phyloP scores from a whole-genome alignment of 306 rosid genomes.

The Sophora flavescens region DNA sequence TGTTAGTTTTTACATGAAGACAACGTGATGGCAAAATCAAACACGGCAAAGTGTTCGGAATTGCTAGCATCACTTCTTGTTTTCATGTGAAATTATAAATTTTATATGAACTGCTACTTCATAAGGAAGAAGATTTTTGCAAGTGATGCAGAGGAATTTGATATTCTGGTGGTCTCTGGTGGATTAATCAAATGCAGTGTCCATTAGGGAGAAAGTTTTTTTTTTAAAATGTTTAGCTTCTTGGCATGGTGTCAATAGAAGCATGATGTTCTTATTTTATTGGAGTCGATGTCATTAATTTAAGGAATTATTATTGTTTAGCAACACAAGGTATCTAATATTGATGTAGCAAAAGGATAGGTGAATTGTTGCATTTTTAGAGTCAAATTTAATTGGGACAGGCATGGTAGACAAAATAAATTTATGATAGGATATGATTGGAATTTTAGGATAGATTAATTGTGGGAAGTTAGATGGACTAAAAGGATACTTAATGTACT shows the following conservation, averaged over 20 bases:
- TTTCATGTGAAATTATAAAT: too few relatives aligned
- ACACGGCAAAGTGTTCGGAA: too few relatives aligned
- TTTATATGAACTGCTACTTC: too few relatives aligned
- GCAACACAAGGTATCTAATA: conserved; percentile 13
- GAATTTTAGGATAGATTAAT: conserved; percentile 26
- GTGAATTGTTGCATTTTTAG: neutral
- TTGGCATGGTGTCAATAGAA: neutral
- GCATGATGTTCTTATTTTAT: neutral
- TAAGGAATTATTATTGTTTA: neutral
- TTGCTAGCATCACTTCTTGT: too few relatives aligned
- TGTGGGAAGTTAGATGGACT: conserved; percentile 28
- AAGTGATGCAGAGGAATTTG: too few relatives aligned
- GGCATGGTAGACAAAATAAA: neutral
- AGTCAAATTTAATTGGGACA: neutral
- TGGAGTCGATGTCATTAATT: neutral
- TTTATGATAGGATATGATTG: neutral
- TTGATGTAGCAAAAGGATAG: conserved; percentile 10
- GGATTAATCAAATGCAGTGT: neutral
- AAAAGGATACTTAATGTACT: conserved; percentile 24
- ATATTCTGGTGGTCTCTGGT: too few relatives aligned
- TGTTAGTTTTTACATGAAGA: too few relatives aligned
- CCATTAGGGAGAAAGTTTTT: neutral
- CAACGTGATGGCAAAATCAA: too few relatives aligned
- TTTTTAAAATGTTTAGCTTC: neutral
- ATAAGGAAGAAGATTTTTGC: too few relatives aligned